Evolutionary conservation across 1,284 basidiomycete species (phyloP).

Genomic region (Heterobasidion irregulare): DNA sequence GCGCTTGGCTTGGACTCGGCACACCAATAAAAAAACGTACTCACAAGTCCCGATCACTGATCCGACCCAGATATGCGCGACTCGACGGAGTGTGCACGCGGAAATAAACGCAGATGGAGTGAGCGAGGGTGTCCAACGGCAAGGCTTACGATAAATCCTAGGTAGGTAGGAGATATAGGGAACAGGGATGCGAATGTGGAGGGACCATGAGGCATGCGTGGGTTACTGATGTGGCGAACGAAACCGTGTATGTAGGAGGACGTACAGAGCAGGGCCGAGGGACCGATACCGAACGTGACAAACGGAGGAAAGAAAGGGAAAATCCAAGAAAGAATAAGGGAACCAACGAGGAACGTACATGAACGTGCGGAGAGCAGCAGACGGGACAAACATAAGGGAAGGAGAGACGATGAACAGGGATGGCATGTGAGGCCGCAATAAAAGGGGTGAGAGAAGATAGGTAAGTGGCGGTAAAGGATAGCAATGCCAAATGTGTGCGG

Average conservation of each 20-base stretch:
- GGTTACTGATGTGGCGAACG: background rate
- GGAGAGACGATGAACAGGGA: background rate
- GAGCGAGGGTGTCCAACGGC: background rate
- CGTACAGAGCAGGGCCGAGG: background rate
- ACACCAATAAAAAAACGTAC: too few relatives aligned
- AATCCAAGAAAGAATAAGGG: background rate
- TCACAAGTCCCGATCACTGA: background rate
- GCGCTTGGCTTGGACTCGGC: too few relatives aligned
- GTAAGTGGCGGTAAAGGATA: background rate
- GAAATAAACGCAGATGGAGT: background rate
- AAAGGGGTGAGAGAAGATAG: background rate
- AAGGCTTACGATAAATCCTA: background rate
- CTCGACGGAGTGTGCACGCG: background rate
- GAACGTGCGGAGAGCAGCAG: background rate
- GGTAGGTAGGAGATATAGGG: background rate
- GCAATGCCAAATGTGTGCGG: background rate
- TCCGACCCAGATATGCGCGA: background rate
- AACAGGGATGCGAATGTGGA: background rate
- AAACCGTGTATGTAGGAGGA: background rate
- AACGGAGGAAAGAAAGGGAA: background rate
- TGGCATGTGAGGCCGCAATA: background rate
- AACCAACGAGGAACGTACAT: background rate
- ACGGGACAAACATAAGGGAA: conserved; percentile 2
- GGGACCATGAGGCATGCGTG: background rate
- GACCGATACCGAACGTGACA: background rate